Evolutionary conservation across 371 early-diverging fungal genomes (phyloP), one percentile per base, ranked within the genome.

Genomic region (Phascolomyces articulosus): DNA sequence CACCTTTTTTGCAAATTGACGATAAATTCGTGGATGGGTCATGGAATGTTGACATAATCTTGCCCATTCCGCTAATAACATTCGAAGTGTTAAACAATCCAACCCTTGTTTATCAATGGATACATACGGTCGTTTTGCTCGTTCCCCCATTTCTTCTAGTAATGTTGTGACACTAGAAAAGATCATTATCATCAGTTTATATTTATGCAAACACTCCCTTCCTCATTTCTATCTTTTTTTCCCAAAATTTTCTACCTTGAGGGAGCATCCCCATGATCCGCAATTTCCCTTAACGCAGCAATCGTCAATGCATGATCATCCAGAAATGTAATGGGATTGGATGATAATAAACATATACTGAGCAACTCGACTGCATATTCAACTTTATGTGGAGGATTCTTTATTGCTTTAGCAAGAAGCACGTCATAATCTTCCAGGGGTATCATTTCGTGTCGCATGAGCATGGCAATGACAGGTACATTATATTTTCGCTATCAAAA

Each of bases 11-110:
- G 91, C 84, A 62, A 88, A 88, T 18, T 77, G 77, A 6, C 77
- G 75, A 59, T 87, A 88, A 24, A 86, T 62, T 26, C 86, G 83
- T 55, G 92, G 93, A 53, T 78, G 88, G 8, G 93, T 87, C 16
- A 90, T 78, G 1, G 93, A 89, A 67, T 91, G 89, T 62, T 92
- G 86, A 71, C 87, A 95, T 40, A 95, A 70, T 41, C 92, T 85
- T 23, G 92, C 83, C 98, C 98, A 98, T 65, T 96, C 96, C 9
- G 85, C 79, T 68, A 94, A 91, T 55, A 90, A 40, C 49, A 75
- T 54, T 51, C 75, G 67, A n/a, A 72, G 23, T n/a, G 56, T 55
- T 26, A 79, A 51, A 13, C 68, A 64, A 49, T 72, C 68, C 6
- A 71, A 28, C 1, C 23, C 58, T 1, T 63, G 16, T 20, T 67